phyloP scores from a whole-genome alignment of 768 basidiomycete species.

The Sarcodon sp. region DNA sequence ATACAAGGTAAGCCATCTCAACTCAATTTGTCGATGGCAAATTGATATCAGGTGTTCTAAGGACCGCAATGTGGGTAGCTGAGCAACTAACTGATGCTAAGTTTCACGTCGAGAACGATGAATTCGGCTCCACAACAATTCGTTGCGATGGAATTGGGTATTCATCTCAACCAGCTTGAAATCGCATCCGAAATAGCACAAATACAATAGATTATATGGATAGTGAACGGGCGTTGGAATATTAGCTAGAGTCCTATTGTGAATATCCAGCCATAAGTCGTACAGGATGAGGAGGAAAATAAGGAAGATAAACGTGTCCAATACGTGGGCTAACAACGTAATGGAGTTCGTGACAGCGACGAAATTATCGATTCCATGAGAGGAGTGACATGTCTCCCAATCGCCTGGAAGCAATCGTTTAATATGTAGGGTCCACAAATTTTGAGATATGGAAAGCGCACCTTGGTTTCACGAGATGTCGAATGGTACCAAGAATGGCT shows the following conservation, averaged over 20 bases:
- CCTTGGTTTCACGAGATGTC: constrained; percentile 91
- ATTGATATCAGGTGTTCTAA: constrained; percentile 5
- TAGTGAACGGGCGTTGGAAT: too few species aligned
- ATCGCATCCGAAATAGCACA: not conserved
- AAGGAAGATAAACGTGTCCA: too few species aligned
- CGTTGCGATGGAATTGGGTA: constrained; percentile 62
- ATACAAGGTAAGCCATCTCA: constrained; percentile 41
- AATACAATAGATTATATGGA: too few species aligned
- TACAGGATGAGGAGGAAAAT: too few species aligned
- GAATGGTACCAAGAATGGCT: constrained; percentile 77
- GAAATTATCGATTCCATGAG: constrained; percentile 63
- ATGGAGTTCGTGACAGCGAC: too few species aligned
- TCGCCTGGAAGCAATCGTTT: constrained; percentile 32
- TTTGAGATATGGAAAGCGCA: constrained; percentile 18
- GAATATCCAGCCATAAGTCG: too few species aligned
- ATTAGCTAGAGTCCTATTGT: too few species aligned
- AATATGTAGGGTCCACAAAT: not conserved
- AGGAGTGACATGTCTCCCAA: constrained; percentile 79
- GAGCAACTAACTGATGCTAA: constrained; percentile 55
- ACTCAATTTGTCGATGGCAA: not conserved
- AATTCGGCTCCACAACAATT: constrained; percentile 28
- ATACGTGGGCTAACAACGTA: too few species aligned
- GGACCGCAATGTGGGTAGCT: constrained; percentile 63
- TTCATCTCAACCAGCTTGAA: constrained; percentile 5
- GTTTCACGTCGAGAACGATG: constrained; percentile 39